Evolutionary conservation across 2,329 filamentous ascomycete species (phyloP).

Genomic region (Neopestalotiopsis sp.): DNA sequence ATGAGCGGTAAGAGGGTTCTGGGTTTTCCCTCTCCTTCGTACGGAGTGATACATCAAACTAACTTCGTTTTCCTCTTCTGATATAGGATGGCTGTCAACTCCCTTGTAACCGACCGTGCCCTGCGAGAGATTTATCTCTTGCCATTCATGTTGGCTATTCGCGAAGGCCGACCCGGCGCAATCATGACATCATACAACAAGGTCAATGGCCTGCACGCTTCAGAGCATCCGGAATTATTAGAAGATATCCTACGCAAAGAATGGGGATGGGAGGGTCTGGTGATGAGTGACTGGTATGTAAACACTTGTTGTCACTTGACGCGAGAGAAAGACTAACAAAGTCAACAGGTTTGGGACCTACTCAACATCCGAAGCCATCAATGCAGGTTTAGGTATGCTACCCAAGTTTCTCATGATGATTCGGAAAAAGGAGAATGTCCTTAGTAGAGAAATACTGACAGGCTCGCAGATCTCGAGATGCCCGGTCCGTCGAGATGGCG

Average conservation of each 20-base stretch:
- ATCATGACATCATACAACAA: conserved; percentile 67
- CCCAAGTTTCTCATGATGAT: too few relatives aligned
- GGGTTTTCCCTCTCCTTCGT: neutral
- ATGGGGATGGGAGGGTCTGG: conserved; percentile 62
- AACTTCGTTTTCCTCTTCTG: neutral
- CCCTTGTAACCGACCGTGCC: conserved; percentile 54
- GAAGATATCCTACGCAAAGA: conserved; percentile 58
- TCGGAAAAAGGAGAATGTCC: too few relatives aligned
- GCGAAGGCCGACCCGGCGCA: conserved; percentile 54
- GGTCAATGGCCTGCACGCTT: conserved; percentile 55
- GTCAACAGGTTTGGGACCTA: conserved; percentile 53
- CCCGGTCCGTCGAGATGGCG: conserved; percentile 58
- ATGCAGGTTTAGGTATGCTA: conserved; percentile 50
- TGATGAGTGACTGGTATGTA: conserved; percentile 63
- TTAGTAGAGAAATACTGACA: too few relatives aligned
- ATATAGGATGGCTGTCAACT: conserved; percentile 44
- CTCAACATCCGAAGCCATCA: conserved; percentile 53
- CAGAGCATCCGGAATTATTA: conserved; percentile 39
- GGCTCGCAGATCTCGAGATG: conserved; percentile 58
- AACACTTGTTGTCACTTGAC: conserved; percentile 47
- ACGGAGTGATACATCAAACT: neutral
- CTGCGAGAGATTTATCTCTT: conserved; percentile 64
- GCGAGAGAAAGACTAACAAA: conserved; percentile 50
- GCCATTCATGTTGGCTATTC: conserved; percentile 63
- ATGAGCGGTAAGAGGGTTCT: conserved; percentile 53